Percentiles rank a stretch among this genome's conserved stretches.
phyloP scores from a whole-genome alignment of 306 rosid genomes.

The Phaseolus lunatus region DNA sequence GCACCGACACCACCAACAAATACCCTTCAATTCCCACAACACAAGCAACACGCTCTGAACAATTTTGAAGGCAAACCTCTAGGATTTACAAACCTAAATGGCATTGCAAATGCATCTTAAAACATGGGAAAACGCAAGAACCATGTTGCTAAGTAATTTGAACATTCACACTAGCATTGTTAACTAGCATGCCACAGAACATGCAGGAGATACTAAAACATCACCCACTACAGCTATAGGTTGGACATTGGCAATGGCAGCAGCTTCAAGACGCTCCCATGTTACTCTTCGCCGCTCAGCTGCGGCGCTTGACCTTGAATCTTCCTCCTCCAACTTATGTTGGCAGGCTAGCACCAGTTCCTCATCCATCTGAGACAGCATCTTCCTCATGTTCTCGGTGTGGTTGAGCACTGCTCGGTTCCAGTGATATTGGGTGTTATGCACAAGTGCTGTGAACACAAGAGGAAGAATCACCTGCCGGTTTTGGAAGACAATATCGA shows the following conservation, averaged over 20 bases:
- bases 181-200: conserved; percentile 68
- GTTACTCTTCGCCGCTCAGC: conserved; percentile 68
- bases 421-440: conserved; percentile 74
- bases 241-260: conserved; percentile 38
- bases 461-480: conserved; percentile 74
- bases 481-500: conserved; percentile 61
- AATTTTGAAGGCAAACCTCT: conserved; percentile 47
- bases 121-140: conserved; percentile 28
- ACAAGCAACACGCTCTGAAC: conserved; percentile 28
- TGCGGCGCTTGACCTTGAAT: conserved; percentile 44
- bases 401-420: conserved; percentile 76
- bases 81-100: conserved; percentile 46
- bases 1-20: conserved; percentile 9
- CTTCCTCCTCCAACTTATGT: conserved; percentile 70
- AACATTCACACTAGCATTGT: background rate
- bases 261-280: conserved; percentile 24
- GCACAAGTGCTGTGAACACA: conserved; percentile 70
- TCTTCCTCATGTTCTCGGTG: conserved; percentile 71
- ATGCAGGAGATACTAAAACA: conserved; percentile 57
- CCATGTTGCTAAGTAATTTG: conserved; percentile 10
- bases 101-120: conserved; percentile 22
- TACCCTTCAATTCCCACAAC: background rate
- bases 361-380: conserved; percentile 72
- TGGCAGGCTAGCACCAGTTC: conserved; percentile 73
- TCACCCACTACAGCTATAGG: conserved; percentile 42